Evolutionary conservation across 176 grass and related monocot genomes (phyloP), one percentile per base, ranked within the genome.

Genomic region (Alopecurus myosuroides): DNA sequence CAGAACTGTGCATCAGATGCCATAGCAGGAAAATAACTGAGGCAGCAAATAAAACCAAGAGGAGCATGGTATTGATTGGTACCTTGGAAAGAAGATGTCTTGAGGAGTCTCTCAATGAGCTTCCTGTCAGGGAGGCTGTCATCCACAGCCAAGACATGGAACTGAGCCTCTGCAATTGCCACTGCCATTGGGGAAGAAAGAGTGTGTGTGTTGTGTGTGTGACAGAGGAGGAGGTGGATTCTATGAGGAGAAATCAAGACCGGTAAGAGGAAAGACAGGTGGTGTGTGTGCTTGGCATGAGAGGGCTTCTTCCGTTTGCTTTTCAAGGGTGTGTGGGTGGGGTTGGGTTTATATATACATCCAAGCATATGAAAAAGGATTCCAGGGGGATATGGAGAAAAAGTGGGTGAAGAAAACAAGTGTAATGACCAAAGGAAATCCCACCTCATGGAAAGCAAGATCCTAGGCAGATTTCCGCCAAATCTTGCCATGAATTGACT

Each of bases 61-160:
- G 64, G 64, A 44, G 7, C 53, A 37, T 22, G 50, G 10, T 6
- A 23, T 49, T 49, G 70, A 49, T 74, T 22, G 25, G 6, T 80
- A 92, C 93, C 90, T 75, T 97, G 94, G 81, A 91, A 97, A 22
- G 92, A 97, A 36, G 94, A 97, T 37, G 94, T 97, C 88, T 91
- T 92, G 74, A 97, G 92, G 30, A 97, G 92, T 44, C 92, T 90
- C 83, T 97, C 92, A 13, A 97, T 97, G 72, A 97, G 83, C 85
- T 92, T 97, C 85, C 94, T 97, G 42, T 97, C 94, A 9, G 73
- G 88, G 79, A 92, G 76, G 40, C 92, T 97, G 49, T 97, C 94
- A 77, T 97, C 94, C 74, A 97, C 94, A 0, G 94, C 94, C 69
- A 97, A 68, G 20, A 97, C 88, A 85, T 97, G 94, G 88, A 97